A percentile compares a stretch with the other conserved stretches of the same genome.
phyloP scores from a whole-genome alignment of 257 asterid species.

The Solanum phureja region DNA sequence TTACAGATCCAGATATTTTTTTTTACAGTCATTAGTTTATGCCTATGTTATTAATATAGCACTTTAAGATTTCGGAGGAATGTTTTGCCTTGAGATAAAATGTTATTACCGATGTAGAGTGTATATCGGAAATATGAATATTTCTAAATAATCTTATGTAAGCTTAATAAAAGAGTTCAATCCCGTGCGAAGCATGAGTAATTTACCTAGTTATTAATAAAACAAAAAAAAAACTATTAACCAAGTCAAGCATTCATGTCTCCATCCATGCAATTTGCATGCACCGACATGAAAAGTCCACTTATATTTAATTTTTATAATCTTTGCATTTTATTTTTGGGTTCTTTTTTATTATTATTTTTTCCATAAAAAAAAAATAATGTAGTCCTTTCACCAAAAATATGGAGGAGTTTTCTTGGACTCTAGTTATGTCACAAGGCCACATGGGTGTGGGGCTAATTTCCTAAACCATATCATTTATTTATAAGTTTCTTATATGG shows the following conservation, averaged over 20 bases:
- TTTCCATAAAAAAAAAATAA: neutral
- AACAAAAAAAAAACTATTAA: neutral
- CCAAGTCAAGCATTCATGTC: neutral
- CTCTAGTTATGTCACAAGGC: neutral
- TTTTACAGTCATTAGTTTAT: too few relatives aligned
- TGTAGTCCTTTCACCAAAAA: neutral
- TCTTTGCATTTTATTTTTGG: neutral
- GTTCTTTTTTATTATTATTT: too few relatives aligned
- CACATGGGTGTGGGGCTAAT: conserved; percentile 13
- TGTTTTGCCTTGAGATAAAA: too few relatives aligned
- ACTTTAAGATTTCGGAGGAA: too few relatives aligned
- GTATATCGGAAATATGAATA: too few relatives aligned
- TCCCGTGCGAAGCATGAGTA: too few relatives aligned
- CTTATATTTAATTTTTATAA: neutral
- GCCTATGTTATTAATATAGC: too few relatives aligned
- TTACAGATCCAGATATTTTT: too few relatives aligned
- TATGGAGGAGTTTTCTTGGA: conserved; percentile 1
- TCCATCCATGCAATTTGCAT: neutral
- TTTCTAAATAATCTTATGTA: too few relatives aligned
- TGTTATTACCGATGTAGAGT: too few relatives aligned
- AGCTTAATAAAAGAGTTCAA: too few relatives aligned
- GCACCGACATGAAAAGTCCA: neutral
- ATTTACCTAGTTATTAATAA: too few relatives aligned
- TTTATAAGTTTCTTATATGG: neutral
- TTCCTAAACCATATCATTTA: neutral